These are phyloP conservation scores for Tricholoma sp. DNA, from an alignment of 768 basidiomycete species.

Conservation along the genomic window DNA sequence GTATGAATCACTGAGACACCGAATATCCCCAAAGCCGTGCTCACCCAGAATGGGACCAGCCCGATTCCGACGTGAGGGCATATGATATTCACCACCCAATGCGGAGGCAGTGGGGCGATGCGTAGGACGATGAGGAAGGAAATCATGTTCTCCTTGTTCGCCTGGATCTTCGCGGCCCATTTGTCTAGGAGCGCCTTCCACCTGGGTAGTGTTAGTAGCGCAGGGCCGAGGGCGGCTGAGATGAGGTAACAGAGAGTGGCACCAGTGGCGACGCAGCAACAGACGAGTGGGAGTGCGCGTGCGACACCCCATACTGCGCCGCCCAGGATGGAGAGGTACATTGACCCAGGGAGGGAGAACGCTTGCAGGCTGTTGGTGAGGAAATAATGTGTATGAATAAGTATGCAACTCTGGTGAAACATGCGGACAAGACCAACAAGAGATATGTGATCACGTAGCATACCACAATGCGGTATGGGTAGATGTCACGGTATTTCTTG, in stretches of 20 bases:
- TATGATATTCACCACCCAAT: slow-evolving; percentile 93
- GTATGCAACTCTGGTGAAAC: neutral
- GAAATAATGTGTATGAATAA: neutral
- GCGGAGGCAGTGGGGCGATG: slow-evolving; percentile 91
- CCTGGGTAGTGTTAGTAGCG: slow-evolving; percentile 79
- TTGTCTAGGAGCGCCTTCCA: slow-evolving; percentile 80
- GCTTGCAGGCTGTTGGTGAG: slow-evolving; percentile 73
- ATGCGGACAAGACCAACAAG: slow-evolving; percentile 57
- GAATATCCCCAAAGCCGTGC: slow-evolving; percentile 85
- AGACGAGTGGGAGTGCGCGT: slow-evolving; percentile 83
- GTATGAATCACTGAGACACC: slow-evolving; percentile 94
- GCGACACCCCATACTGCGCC: slow-evolving; percentile 94
- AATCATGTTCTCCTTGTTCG: slow-evolving; percentile 79
- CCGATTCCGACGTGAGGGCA: slow-evolving; percentile 91
- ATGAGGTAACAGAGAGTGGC: slow-evolving; percentile 91
- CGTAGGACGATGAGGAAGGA: slow-evolving; percentile 93
- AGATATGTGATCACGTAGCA: slow-evolving; percentile 89
- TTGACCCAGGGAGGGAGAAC: slow-evolving; percentile 93
- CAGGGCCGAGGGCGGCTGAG: slow-evolving; percentile 88
- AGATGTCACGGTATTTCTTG: slow-evolving; percentile 89
- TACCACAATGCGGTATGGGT: slow-evolving; percentile 78
- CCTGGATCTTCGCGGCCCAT: slow-evolving; percentile 75
- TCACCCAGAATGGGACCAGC: slow-evolving; percentile 81
- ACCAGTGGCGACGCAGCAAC: slow-evolving; percentile 87
- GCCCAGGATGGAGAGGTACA: slow-evolving; percentile 96